Percentiles rank a stretch among this genome's conserved stretches.
Conservation (phyloP, 2,329 filamentous ascomycete genomes). For the Penicillium vulpinum region DNA sequence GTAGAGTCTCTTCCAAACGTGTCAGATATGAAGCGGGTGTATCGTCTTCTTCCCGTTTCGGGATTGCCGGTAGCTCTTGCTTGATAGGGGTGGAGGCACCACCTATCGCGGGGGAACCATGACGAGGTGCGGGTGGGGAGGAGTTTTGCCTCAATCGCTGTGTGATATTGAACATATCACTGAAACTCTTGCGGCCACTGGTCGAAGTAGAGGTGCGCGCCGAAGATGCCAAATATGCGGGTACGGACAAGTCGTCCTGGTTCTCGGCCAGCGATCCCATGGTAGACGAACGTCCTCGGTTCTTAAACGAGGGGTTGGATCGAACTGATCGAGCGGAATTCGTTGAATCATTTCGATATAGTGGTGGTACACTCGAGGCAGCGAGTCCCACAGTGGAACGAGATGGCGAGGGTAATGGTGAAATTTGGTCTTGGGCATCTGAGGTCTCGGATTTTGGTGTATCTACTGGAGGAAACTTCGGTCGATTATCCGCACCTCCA, state of each 20-base stretch:
- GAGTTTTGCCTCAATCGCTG: slow-evolving; percentile 78
- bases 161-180: slow-evolving; percentile 76
- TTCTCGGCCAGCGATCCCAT: slow-evolving; percentile 76
- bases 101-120: slow-evolving; percentile 60
- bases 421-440: slow-evolving; percentile 37
- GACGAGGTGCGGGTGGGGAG: slow-evolving; percentile 65
- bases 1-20: slow-evolving; percentile 76
- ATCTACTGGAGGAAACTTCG: slow-evolving; percentile 24
- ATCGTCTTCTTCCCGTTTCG: slow-evolving; percentile 81
- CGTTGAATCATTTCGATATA: slow-evolving; percentile 62
- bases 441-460: slow-evolving; percentile 26
- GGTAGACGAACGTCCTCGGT: slow-evolving; percentile 82
- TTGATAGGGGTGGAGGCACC: slow-evolving; percentile 68
- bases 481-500: slow-evolving; percentile 16
- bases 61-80: slow-evolving; percentile 65
- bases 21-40: slow-evolving; percentile 86
- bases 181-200: slow-evolving; percentile 85
- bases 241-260: slow-evolving; percentile 69
- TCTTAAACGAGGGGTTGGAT: slow-evolving; percentile 52
- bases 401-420: slow-evolving; percentile 50
- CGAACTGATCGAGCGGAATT: slow-evolving; percentile 65
- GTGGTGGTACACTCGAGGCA: slow-evolving; percentile 46
- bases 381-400: slow-evolving; percentile 54
- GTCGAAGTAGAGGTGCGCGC: slow-evolving; percentile 78
- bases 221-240: slow-evolving; percentile 58